Base-by-base conservation (phyloP, 805 yeast genomes). In the Citeromyces matritensis region DNA sequence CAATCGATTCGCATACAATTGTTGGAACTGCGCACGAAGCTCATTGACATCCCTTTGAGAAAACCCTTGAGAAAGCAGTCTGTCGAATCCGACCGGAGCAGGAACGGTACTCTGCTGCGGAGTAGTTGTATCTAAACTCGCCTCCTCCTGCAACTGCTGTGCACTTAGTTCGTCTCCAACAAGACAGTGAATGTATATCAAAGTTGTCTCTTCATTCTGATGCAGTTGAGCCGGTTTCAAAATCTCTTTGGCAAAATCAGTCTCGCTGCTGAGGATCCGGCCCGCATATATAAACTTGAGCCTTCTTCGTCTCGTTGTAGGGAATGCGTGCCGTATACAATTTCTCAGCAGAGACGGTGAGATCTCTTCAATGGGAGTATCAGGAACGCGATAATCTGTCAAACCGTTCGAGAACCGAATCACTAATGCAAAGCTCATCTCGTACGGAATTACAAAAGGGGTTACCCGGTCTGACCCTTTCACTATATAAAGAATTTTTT, bases 1-100 rank as follows among this genome's bases (percentile, higher is more conserved):
- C 30, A 42, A 29, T 7, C 38, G 54, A 29, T 47, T 60, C 0
- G 82, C 82, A 48, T 82, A 80, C 2, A 85, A 60, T 35, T 63
- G 62, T 35, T 70, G 65, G 45, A 86, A 85, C 48, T 85, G 95
- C 32, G 66, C 56, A 36, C 95, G 62, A 36, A 86, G 51, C 34
- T 74, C 75, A 27, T 60, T 60, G 17, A 86, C 70, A 42, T 86
- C 96, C 36, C 71, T 78, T 23, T 71, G 81, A 4, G 81, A 65
- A 46, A 86, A 82, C 6, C 96, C 96, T 28, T 85, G 86, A 23
- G 73, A 70, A 11, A 85, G 60, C 32, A 86, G 58, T 27, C 95
- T 55, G 49, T 86, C 95, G 49, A 86, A 83, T 2, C 96, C 95
- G 10, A 75, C 67, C 3, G 77, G 74, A 9, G 83, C 85, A 1